Percentiles rank a stretch among this genome's conserved stretches.
phyloP scores from a whole-genome alignment of 2,329 filamentous ascomycete genomes.

The Monilinia fructigena region DNA sequence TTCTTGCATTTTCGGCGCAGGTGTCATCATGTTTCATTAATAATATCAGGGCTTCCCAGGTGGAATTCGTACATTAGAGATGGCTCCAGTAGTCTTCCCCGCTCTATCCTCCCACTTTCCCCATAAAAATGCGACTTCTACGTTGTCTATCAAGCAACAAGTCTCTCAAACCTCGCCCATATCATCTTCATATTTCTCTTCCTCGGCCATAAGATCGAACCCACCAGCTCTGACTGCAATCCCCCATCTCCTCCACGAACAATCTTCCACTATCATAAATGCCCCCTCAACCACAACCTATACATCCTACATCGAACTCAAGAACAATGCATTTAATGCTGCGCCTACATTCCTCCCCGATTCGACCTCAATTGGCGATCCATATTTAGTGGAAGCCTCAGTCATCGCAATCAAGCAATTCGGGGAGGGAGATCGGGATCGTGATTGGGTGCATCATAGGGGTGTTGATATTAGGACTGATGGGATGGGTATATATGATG shows the following conservation, averaged over 20 bases:
- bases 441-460: constrained; percentile 11
- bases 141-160: neutral
- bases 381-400: neutral
- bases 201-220: neutral
- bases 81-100: constrained; percentile 12
- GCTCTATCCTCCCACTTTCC: neutral
- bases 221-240: neutral
- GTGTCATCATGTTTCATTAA: neutral
- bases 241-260: neutral
- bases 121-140: neutral
- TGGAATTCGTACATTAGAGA: neutral
- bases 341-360: neutral
- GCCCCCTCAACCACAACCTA: constrained; percentile 8
- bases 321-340: neutral
- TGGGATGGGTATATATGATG: constrained; percentile 5
- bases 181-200: neutral
- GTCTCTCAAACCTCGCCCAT: neutral
- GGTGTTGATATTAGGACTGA: neutral
- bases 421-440: constrained; percentile 8
- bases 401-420: neutral
- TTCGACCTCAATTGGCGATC: neutral
- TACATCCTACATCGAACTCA: constrained; percentile 11
- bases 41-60: neutral
- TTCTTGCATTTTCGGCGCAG: neutral
- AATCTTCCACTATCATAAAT: constrained; percentile 9